Percentiles rank a stretch among this genome's conserved stretches.
Conservation (phyloP, 306 rosid species). For the Parietaria judaica region DNA sequence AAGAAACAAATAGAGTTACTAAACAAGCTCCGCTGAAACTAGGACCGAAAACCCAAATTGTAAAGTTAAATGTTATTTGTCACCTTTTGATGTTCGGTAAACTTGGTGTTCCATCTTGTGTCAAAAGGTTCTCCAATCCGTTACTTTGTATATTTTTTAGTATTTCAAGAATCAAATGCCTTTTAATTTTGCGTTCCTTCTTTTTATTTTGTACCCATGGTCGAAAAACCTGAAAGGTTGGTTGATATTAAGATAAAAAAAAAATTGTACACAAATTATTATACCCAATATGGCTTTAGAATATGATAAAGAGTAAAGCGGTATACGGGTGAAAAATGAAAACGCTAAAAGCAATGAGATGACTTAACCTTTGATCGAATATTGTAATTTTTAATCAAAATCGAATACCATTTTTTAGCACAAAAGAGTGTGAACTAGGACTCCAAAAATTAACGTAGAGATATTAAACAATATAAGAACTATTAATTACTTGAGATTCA, state of each 20-base stretch:
- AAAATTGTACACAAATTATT: too few species aligned
- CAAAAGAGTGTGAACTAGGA: too few species aligned
- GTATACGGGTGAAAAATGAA: neutral
- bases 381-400: too few species aligned
- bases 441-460: too few species aligned
- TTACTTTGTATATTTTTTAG: neutral
- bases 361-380: too few species aligned
- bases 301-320: neutral
- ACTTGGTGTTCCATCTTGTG: neutral
- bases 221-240: conserved; percentile 34
- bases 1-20: neutral
- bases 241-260: too few species aligned
- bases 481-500: too few species aligned
- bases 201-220: conserved; percentile 41
- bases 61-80: neutral
- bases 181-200: neutral
- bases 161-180: neutral
- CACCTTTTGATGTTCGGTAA: neutral
- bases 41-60: too few species aligned
- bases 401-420: too few species aligned
- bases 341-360: neutral
- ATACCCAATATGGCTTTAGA: too few species aligned
- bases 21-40: neutral
- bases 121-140: neutral
- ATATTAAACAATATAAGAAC: too few species aligned